phyloP scores from a whole-genome alignment of 352 stramenopile species.

The Aphanomyces stellatus region DNA sequence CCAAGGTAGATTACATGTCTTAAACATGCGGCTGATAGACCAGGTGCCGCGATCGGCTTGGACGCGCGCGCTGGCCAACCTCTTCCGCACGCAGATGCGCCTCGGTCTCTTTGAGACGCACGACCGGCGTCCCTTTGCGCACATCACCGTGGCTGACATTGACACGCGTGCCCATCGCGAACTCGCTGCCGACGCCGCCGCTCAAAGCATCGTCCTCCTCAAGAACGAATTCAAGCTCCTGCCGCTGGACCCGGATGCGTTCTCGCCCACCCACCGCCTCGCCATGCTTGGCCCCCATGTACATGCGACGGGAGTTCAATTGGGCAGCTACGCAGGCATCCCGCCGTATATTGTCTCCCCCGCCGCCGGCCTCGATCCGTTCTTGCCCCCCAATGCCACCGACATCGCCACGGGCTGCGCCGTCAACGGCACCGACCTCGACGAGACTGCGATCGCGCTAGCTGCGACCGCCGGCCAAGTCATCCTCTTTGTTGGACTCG shows the following conservation, averaged over 20 bases:
- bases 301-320: conserved; percentile 37
- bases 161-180: conserved; percentile 50
- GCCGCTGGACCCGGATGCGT: conserved; percentile 35
- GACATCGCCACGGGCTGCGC: conserved; percentile 29
- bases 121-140: conserved; percentile 57
- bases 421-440: conserved; percentile 47
- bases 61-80: conserved; percentile 44
- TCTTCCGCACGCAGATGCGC: conserved; percentile 83
- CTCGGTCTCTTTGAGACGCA: conserved; percentile 87
- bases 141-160: conserved; percentile 59
- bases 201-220: conserved; percentile 88
- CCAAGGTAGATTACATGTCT: too few relatives aligned
- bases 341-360: conserved; percentile 69
- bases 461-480: conserved; percentile 36
- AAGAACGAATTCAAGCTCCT: conserved; percentile 81
- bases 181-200: conserved; percentile 63
- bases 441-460: conserved; percentile 33
- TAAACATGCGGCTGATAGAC: too few relatives aligned
- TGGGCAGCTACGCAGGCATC: conserved; percentile 80
- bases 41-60: conserved; percentile 25
- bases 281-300: conserved; percentile 81
- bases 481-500: conserved; percentile 76
- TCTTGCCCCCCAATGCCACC: background rate
- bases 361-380: conserved; percentile 47
- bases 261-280: conserved; percentile 25